Evolutionary conservation across 768 basidiomycete genomes (phyloP).

Genomic region (Pulveroboletus sp.): DNA sequence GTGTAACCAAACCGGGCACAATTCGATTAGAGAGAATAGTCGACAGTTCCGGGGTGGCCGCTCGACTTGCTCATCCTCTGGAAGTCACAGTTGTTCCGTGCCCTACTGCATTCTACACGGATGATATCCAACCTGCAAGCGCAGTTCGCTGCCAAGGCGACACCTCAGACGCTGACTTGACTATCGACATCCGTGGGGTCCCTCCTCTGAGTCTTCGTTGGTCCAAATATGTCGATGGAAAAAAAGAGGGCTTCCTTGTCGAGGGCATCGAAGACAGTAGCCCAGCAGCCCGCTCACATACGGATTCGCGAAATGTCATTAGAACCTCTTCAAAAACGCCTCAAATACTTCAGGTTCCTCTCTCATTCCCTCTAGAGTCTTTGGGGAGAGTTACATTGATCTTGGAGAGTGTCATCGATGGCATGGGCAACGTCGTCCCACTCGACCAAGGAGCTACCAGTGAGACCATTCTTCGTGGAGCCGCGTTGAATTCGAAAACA

Average conservation of each 20-base stretch:
- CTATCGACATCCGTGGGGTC: conserved; percentile 67
- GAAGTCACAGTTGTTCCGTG: conserved; percentile 80
- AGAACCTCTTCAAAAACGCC: conserved; percentile 33
- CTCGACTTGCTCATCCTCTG: conserved; percentile 62
- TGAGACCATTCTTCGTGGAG: conserved; percentile 19
- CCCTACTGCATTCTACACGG: conserved; percentile 67
- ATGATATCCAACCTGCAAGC: conserved; percentile 33
- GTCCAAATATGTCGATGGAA: conserved; percentile 66
- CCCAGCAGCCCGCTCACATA: conserved; percentile 30
- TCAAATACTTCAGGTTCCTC: conserved; percentile 64
- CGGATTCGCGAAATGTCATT: conserved; percentile 22
- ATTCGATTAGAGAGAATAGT: conserved; percentile 72
- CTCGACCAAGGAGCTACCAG: conserved; percentile 35
- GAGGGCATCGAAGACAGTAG: conserved; percentile 77
- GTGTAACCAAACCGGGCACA: conserved; percentile 68
- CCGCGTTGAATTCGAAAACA: conserved; percentile 41
- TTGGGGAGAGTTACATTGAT: conserved; percentile 71
- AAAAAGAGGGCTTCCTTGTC: conserved; percentile 69
- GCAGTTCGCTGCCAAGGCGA: conserved; percentile 70
- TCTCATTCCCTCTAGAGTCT: conserved; percentile 59
- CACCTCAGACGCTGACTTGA: conserved; percentile 51
- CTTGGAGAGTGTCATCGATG: conserved; percentile 81
- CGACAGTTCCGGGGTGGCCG: conserved; percentile 68
- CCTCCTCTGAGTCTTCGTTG: conserved; percentile 78
- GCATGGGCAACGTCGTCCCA: conserved; percentile 71